Base-by-base conservation (phyloP, 2,329 filamentous ascomycete species). In the Bimuria novae-zelandiae region DNA sequence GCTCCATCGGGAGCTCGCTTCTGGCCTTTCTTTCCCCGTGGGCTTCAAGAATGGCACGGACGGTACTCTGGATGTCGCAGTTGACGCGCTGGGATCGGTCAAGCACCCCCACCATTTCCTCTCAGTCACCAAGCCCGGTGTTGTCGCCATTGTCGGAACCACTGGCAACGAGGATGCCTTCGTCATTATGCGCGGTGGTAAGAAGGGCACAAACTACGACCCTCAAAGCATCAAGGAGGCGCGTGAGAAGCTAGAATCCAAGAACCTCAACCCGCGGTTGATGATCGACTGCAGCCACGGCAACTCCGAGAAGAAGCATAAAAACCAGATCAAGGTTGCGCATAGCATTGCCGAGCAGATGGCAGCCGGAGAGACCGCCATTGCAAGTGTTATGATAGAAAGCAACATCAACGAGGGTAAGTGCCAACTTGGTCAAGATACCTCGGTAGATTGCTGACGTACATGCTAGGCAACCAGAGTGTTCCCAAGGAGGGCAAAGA, bases 1-100 rank as follows among this genome's bases (percentile, higher is more conserved):
- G 79, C 82, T 97, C 57, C 94, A 99, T 77, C 88, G 94, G 51
- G 94, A 99, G 77, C 80, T 99, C 59, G 93, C 94, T 19, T 94
- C 89, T 48, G 94, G 94, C 70, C 82, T 97, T 30, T 95, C 89
- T 64, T 97, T 97, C 88, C 94, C 94, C 1, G 92, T 99, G 10
- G 94, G 94, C 46, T 99, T 99, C 89, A 99, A 99, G 84, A 99
- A 99, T 76, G 94, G 94, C 60, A 99, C 94, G 27, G 94, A 99
- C 73, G 94, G 94, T 46, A 89, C 88, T 7, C 79, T 97, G 42
- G 84, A 87, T 51, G 92, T 97, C 3, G 92, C 94, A 11, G 90
- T 97, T 64, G 94, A 99, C 72, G 94, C 94, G 45, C 96, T 97
- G 73, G 92, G 92, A 57, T 90, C 94, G 14, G 93, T 95, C 45